These are phyloP conservation scores for Pyrus pyrifolia DNA, from an alignment of 306 rosid genomes.

Conservation along the genomic window DNA sequence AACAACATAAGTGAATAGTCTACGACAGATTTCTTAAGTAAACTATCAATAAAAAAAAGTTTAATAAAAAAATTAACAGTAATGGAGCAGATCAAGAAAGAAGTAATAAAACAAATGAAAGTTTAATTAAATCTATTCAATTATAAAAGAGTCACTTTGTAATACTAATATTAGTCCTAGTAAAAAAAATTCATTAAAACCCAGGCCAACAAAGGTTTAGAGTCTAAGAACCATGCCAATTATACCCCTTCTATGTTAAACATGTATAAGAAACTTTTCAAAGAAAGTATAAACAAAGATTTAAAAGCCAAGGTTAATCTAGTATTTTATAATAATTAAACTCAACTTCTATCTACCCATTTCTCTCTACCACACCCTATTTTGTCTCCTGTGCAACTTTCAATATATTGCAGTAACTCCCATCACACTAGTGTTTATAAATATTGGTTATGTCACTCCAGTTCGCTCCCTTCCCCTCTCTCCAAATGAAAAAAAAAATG, in stretches of 20 bases:
- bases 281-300: neutral
- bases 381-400: neutral
- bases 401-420: neutral
- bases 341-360: neutral
- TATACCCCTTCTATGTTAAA: neutral
- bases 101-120: no score
- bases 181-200: neutral
- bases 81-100: no score
- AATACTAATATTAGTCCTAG: no score
- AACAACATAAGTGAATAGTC: neutral
- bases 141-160: no score
- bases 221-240: neutral
- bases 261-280: neutral
- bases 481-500: neutral
- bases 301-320: neutral
- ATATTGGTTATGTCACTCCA: no score
- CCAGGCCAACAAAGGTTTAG: neutral
- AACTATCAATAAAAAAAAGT: neutral
- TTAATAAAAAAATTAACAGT: no score
- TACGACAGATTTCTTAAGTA: neutral
- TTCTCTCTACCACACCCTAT: neutral
- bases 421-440: no score
- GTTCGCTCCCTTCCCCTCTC: no score
- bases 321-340: no score
- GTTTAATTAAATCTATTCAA: no score